Evolutionary conservation across 169 alveolate genomes (phyloP), one percentile per base, ranked within the genome.

Genomic region (Sarcocystis neurona): DNA sequence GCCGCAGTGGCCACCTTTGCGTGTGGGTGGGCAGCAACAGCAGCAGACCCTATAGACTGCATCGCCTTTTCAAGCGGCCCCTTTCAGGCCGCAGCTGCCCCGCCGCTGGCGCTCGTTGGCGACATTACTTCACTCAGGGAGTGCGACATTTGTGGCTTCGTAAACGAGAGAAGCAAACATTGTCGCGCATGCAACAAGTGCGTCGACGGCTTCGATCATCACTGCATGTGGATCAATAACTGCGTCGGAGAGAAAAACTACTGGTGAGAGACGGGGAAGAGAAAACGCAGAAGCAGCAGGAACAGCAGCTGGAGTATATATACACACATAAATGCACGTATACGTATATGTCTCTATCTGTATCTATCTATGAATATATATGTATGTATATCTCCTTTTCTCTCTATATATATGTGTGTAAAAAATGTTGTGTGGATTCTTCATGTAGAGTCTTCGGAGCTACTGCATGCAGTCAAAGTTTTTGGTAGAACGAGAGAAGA

Each of bases 171-270:
- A 27, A 72, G 90, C 79, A 93, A 94, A 56, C 98, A 95, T 77
- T 95, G 98, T 88, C 86, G 95, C 6, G 92, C 92, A 10, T 96
- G 98, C 92, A 94, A 95, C 84, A 91, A 91, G 79, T 96, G 98
- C 77, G 93, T 96, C 68, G 93, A 89, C 58, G 95, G 94, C 75
- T 93, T 93, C 66, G 98, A 96, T 74, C 98, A 96, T 63, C 98
- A 97, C 90, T 97, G 98, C 91, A 92, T 93, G 63, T 97, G 97
- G 97, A 93, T 97, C 50, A 96, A 96, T 85, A 94, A 94, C 87
- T 96, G 98, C 90, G 96, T 95, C 15, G 98, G 98, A n/a, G 63
- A 88, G 43, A 44, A 79, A 32, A 95, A 95, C 91, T 94, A 94
- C 90, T 91, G 68, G 93, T 80, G 46, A 43, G 79, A 77, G 12